Evolutionary conservation across 2,329 filamentous ascomycete species (phyloP).

Genomic region (Pseudogymnoascus sp.): DNA sequence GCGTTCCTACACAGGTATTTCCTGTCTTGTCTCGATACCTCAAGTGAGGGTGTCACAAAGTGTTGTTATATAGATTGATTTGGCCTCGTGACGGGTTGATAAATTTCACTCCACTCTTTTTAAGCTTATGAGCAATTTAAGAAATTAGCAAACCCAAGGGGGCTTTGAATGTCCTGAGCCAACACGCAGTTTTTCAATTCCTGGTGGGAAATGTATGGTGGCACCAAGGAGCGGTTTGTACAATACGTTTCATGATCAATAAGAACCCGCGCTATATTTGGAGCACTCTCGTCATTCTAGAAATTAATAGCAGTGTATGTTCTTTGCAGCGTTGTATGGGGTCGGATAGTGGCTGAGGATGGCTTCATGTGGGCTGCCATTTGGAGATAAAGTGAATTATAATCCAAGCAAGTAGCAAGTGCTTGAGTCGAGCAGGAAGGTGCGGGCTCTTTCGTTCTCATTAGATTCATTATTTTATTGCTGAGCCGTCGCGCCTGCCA

Average conservation of each 20-base stretch:
- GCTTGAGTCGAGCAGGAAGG: background rate
- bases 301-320: background rate
- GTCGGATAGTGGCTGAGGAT: background rate
- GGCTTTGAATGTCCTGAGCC: background rate
- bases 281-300: background rate
- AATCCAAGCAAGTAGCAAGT: too few species aligned
- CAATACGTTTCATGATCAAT: background rate
- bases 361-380: background rate
- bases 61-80: constrained; percentile 1
- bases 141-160: background rate
- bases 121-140: background rate
- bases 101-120: background rate
- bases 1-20: background rate
- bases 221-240: background rate
- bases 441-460: background rate
- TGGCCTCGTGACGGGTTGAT: background rate
- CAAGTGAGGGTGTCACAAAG: background rate
- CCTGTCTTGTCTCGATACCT: background rate
- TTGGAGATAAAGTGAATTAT: background rate
- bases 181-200: background rate
- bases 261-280: background rate
- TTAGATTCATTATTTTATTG: background rate
- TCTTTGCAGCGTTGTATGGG: background rate
- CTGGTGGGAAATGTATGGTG: background rate
- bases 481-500: background rate